Percentiles rank a stretch among this genome's conserved stretches.
phyloP scores from a whole-genome alignment of 1,284 basidiomycete species.

The Phylloporus sp. region DNA sequence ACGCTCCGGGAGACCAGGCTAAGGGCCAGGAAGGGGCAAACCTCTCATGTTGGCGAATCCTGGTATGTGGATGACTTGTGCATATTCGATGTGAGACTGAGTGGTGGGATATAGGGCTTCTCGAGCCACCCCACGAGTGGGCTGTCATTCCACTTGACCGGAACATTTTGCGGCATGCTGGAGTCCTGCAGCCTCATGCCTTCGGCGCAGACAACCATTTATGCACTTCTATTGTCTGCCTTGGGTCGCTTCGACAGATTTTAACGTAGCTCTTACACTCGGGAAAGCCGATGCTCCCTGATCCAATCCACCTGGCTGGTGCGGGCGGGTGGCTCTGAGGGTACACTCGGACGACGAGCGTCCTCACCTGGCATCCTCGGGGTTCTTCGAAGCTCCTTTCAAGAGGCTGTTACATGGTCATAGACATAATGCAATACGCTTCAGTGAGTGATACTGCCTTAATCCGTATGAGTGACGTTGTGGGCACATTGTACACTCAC shows the following conservation, averaged over 20 bases:
- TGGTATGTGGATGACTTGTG: slow-evolving; percentile 54
- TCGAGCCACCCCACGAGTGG: slow-evolving; percentile 84
- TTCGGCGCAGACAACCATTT: slow-evolving; percentile 79
- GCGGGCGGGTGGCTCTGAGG: no score
- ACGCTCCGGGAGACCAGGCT: slow-evolving; percentile 84
- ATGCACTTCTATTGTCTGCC: slow-evolving; percentile 75
- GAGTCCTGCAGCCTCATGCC: slow-evolving; percentile 67
- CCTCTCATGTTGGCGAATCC: slow-evolving; percentile 73
- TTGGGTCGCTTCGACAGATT: slow-evolving; percentile 96
- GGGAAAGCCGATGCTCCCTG: no score
- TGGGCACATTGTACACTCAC: no score
- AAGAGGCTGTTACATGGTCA: no score
- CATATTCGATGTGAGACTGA: slow-evolving; percentile 18
- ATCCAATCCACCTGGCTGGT: no score
- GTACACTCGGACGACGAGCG: no score
- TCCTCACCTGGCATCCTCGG: no score
- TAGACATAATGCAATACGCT: no score
- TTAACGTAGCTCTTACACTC: slow-evolving; percentile 61
- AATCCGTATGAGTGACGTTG: no score
- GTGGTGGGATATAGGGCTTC: slow-evolving; percentile 58
- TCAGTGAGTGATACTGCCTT: no score
- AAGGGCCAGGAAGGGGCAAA: slow-evolving; percentile 84
- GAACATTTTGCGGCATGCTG: slow-evolving; percentile 85
- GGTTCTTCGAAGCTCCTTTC: no score
- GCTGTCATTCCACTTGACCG: slow-evolving; percentile 86